Base-by-base conservation (phyloP, 1,284 basidiomycete species). In the Peniophora sp. region DNA sequence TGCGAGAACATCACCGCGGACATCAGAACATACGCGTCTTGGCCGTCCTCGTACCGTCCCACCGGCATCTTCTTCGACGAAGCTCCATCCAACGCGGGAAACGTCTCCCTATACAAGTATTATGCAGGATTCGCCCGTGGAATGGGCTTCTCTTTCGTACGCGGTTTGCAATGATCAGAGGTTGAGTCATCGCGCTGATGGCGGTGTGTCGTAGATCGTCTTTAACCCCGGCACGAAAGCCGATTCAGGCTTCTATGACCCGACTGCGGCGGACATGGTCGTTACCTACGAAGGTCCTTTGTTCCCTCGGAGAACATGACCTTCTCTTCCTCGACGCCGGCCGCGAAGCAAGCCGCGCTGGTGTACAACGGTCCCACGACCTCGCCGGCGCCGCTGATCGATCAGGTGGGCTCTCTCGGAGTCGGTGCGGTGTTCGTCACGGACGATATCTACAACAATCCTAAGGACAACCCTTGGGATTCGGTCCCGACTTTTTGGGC, bases 31-130 rank as follows among this genome's bases (percentile, higher is more conserved):
- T 72, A 71, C 44, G 58, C 59, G 9, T 52, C 53, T 0, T 71
- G 69, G 69, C 48, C 50, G 2, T 41, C 57, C 9, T 44, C 61
- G 2, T 68, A 67, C 52, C 53, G 58, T 8, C 59, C 61, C 10
- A 56, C 62, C 24, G 69, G 70, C 2, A 69, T 72, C 32, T 71
- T 71, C 54, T 70, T 71, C 56, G 69, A 72, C 51, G 63, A 72
- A 51, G 62, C 58, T 0, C 53, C 55, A 15, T 48, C 45, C 8
- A 45, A 52, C 9, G 42, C 23, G 2, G 56, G 27, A 22, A n/a
- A 32, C 15, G 18, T 42, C n/a, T 8, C 5, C 37, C n/a, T 5
- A 15, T 41, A 41, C 37, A 20, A 5, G 37, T 17, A 5, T 5
- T 41, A 41, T 5, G 37, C 37, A 8, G 37, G 8, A 15, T 41